A percentile compares a stretch with the other conserved stretches of the same genome.
Conservation (phyloP, 345 rosid species). For the Gossypium longicalyx region DNA sequence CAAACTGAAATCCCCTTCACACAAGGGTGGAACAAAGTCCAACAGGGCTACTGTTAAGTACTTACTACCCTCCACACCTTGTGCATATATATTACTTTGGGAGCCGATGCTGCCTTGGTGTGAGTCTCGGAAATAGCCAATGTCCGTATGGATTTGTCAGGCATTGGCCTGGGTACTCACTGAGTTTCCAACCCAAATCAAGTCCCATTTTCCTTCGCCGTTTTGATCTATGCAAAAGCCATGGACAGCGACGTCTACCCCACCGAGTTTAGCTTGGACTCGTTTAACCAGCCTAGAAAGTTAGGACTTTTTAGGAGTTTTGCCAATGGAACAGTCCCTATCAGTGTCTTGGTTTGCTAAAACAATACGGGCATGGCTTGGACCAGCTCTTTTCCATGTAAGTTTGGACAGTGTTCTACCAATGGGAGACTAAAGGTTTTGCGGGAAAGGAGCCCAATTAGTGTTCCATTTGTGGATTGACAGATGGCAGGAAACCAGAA, state of each 20-base stretch:
- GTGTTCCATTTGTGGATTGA: slow-evolving; percentile 3
- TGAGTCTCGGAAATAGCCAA: slow-evolving; percentile 29
- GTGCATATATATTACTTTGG: slow-evolving; percentile 29
- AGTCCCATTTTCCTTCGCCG: slow-evolving; percentile 9
- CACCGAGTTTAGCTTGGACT: slow-evolving; percentile 14
- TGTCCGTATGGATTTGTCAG: slow-evolving; percentile 37
- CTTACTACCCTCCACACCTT: slow-evolving; percentile 30
- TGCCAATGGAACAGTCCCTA: slow-evolving; percentile 29
- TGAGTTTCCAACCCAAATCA: slow-evolving; percentile 40
- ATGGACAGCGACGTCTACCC: slow-evolving; percentile 38
- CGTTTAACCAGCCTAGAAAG: slow-evolving; percentile 18
- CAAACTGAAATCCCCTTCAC: slow-evolving; percentile 3
- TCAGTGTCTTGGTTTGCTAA: slow-evolving; percentile 22
- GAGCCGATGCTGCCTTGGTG: slow-evolving; percentile 35
- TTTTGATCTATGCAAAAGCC: slow-evolving; percentile 35
- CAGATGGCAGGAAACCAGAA: slow-evolving; percentile 29
- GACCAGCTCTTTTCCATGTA: slow-evolving; percentile 28
- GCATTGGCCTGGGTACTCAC: slow-evolving; percentile 43
- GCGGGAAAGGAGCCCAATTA: neutral
- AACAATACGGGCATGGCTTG: slow-evolving; percentile 4
- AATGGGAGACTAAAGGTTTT: slow-evolving; percentile 18
- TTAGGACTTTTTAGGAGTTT: slow-evolving; percentile 24
- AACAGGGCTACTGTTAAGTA: slow-evolving; percentile 35
- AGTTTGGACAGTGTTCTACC: slow-evolving; percentile 32
- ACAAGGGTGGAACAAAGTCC: slow-evolving; percentile 33